Conservation (phyloP, 1,139 yeast species). For the Sugiyamaella japonica region DNA sequence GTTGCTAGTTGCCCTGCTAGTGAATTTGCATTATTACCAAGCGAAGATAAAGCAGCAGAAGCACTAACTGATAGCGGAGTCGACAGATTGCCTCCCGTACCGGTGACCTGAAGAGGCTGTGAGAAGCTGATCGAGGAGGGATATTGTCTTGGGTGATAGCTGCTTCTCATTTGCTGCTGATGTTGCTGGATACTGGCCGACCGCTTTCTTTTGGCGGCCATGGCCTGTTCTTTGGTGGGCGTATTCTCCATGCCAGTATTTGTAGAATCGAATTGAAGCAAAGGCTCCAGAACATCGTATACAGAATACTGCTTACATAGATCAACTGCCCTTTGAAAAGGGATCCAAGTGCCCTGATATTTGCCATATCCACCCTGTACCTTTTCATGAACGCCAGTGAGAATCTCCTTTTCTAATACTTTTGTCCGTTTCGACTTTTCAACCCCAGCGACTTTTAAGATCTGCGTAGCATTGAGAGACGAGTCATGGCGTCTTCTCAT, state of each 20-base stretch:
- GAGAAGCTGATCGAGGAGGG: slow-evolving; percentile 20
- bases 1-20: background rate
- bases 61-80: slow-evolving; percentile 27
- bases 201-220: slow-evolving; percentile 43
- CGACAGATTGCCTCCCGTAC: slow-evolving; percentile 20
- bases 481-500: slow-evolving; percentile 82
- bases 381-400: slow-evolving; percentile 80
- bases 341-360: slow-evolving; percentile 95
- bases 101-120: slow-evolving; percentile 28
- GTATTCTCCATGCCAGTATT: slow-evolving; percentile 55
- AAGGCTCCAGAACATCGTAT: slow-evolving; percentile 60
- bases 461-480: slow-evolving; percentile 90
- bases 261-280: slow-evolving; percentile 58
- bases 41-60: slow-evolving; percentile 27
- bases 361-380: slow-evolving; percentile 96
- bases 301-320: slow-evolving; percentile 66
- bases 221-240: slow-evolving; percentile 57
- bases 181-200: slow-evolving; percentile 17
- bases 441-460: slow-evolving; percentile 80
- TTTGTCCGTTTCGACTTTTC: slow-evolving; percentile 86
- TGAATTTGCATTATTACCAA: slow-evolving; percentile 11
- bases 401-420: slow-evolving; percentile 85
- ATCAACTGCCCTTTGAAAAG: slow-evolving; percentile 56
- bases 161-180: slow-evolving; percentile 11
- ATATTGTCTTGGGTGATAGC: slow-evolving; percentile 15